Base-by-base conservation (phyloP, 345 rosid genomes). In the Diplotaxis tenuifolia region DNA sequence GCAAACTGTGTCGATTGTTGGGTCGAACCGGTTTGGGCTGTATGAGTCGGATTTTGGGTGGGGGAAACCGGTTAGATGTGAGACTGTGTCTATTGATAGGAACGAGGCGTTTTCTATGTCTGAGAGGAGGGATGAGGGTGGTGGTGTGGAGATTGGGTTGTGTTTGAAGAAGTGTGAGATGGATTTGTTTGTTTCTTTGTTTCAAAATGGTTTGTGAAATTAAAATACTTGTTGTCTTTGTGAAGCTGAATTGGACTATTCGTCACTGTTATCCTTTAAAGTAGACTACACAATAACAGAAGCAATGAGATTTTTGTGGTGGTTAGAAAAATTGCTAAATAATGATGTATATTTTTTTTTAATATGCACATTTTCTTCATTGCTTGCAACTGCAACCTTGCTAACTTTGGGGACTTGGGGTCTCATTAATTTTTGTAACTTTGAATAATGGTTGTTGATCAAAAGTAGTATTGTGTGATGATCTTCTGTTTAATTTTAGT, bases 131-230 rank as follows among this genome's bases (percentile, higher is more conserved):
- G 62, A 70, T 66, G 78, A 62, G 21, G 0, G 28, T 1, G 75
- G 75, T 20, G 80, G 78, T 0, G 75, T 78, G 11, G 80, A 78
- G 65, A 27, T 81, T 22, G 71, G 79, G 0, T 0, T 81, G 1
- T 66, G 60, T 67, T 31, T 74, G 47, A 67, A 45, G 18, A 74
- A 56, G 25, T 21, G 7, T 58, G 78, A 74, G 5, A 58, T 66
- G 72, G 67, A 29, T 40, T 3, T 21, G 8, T 74, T 74, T 74
- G 0, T 42, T 74, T 27, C 67, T 45, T 3, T 67, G 0, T 74
- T 74, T 15, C 7, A 4, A 27, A 19, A 65, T 12, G 78, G 72
- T 15, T 58, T 57, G 11, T 8, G 25, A 12, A 23, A 56, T 14
- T 42, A 42, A 55, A 22, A 54, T 14, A 11, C 15, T 11, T 53